A percentile compares a stretch with the other conserved stretches of the same genome.
These are phyloP conservation scores for Allium fistulosum DNA, from an alignment of 106 monocot species.

Conservation along the genomic window DNA sequence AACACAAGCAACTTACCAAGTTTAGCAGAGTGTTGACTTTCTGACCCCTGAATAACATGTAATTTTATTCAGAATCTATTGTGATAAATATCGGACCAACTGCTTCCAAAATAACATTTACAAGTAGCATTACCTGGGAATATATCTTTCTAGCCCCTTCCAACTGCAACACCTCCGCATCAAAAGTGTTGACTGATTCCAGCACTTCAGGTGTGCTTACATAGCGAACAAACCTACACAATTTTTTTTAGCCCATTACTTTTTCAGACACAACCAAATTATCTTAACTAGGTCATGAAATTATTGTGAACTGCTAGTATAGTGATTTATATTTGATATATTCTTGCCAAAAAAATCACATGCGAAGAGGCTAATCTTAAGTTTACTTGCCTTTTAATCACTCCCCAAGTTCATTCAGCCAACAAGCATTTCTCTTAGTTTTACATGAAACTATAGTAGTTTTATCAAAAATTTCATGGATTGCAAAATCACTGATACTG, in stretches of 20 bases:
- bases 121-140: slow-evolving; percentile 36
- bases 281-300: too few relatives aligned
- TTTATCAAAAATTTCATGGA: too few relatives aligned
- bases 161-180: slow-evolving; percentile 86
- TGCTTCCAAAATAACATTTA: background rate
- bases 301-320: too few relatives aligned
- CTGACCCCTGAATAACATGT: slow-evolving; percentile 13
- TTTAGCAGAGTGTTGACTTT: slow-evolving; percentile 12
- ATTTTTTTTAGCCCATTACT: background rate
- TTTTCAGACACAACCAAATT: too few relatives aligned
- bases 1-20: background rate
- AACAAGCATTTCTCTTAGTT: background rate
- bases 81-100: background rate
- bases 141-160: slow-evolving; percentile 89
- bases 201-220: slow-evolving; percentile 95
- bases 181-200: slow-evolving; percentile 82
- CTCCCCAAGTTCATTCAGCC: background rate
- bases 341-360: background rate
- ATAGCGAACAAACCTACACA: slow-evolving; percentile 89
- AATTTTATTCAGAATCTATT: background rate
- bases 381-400: background rate
- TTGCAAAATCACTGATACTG: too few relatives aligned
- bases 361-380: background rate
- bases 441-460: background rate
- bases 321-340: too few relatives aligned